A percentile compares a stretch with the other conserved stretches of the same genome.
Conservation (phyloP, 495 filamentous ascomycete genomes). For the Penicillium simplicissimum region DNA sequence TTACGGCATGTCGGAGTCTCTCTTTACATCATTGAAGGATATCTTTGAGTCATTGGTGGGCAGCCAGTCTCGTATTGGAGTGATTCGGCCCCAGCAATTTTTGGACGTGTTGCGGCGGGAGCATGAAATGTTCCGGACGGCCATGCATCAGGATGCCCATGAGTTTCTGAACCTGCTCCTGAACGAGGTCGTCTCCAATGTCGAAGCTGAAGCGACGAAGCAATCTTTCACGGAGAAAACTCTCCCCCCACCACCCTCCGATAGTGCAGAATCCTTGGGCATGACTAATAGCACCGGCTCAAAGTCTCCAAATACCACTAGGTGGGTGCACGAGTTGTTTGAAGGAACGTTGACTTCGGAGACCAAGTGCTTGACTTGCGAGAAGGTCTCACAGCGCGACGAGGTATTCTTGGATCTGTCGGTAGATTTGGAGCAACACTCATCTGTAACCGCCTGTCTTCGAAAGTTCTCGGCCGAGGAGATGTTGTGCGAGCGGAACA, state of each 20-base stretch:
- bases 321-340: constrained; percentile 98
- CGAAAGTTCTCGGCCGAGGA: constrained; percentile 96
- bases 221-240: constrained; percentile 40
- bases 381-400: constrained; percentile 91
- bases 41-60: constrained; percentile 91
- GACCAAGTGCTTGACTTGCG: constrained; percentile 94
- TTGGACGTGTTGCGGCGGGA: constrained; percentile 90
- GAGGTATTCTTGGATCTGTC: constrained; percentile 95
- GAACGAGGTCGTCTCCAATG: constrained; percentile 94
- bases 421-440: constrained; percentile 93
- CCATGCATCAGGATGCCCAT: constrained; percentile 98
- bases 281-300: constrained; percentile 46
- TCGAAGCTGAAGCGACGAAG: constrained; percentile 76
- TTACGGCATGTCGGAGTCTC: constrained; percentile 92
- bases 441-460: constrained; percentile 93
- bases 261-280: constrained; percentile 43
- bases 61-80: constrained; percentile 78
- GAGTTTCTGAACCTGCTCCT: constrained; percentile 93
- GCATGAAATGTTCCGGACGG: constrained; percentile 95
- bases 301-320: constrained; percentile 57
- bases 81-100: constrained; percentile 91
- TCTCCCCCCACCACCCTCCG: constrained; percentile 29
- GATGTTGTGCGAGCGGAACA: constrained; percentile 98
- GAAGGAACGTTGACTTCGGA: constrained; percentile 94
- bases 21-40: constrained; percentile 92